Evolutionary conservation across 2,329 filamentous ascomycete genomes (phyloP).

Genomic region (Diaporthe sp.): DNA sequence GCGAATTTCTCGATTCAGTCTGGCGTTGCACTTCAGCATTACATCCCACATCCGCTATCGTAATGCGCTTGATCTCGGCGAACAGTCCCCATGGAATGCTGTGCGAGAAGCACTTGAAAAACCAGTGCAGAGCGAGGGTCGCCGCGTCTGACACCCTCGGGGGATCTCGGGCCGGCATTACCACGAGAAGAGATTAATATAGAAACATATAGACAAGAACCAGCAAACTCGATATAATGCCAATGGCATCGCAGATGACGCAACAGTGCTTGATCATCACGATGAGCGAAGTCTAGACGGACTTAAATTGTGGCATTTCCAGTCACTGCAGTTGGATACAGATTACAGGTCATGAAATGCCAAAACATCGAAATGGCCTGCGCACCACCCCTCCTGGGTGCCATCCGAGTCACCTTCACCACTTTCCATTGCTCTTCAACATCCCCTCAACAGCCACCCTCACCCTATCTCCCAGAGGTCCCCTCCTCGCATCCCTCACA

Average conservation of each 20-base stretch:
- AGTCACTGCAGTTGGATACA: not conserved
- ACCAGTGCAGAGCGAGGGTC: not conserved
- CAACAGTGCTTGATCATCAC: not conserved
- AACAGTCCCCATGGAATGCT: not conserved
- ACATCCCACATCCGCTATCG: not conserved
- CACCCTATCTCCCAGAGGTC: not conserved
- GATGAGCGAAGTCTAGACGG: not conserved
- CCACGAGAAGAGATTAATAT: not conserved
- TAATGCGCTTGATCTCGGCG: not conserved
- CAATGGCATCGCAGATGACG: not conserved
- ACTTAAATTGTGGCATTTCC: not conserved
- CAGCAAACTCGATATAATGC: not conserved
- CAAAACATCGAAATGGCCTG: no score
- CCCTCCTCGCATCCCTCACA: not conserved
- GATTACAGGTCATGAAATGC: not conserved
- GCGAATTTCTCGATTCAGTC: not conserved
- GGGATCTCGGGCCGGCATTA: not conserved
- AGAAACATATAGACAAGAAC: not conserved
- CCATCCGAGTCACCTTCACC: no score
- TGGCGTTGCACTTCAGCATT: slow-evolving; percentile 10
- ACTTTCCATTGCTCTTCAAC: not conserved
- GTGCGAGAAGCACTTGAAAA: not conserved
- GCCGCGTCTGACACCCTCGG: not conserved
- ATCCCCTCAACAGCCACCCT: not conserved
- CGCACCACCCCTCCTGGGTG: no score